These are phyloP conservation scores for Cryphonectria carpinicola DNA, from an alignment of 2,329 filamentous ascomycete species.

Conservation along the genomic window DNA sequence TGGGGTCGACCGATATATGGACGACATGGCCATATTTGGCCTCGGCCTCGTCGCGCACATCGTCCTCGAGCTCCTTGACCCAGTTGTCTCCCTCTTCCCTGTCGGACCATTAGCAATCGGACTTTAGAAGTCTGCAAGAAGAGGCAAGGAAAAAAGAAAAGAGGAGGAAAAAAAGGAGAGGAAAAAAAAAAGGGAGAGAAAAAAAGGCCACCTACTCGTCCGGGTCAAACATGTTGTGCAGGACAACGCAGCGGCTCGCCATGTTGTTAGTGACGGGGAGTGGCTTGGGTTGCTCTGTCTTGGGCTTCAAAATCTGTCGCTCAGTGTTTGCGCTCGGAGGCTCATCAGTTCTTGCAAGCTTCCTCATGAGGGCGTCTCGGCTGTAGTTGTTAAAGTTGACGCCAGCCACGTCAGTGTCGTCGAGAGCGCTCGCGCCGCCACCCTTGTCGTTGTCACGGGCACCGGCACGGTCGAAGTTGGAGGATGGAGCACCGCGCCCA, in stretches of 20 bases:
- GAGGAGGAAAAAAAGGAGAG: too few species aligned
- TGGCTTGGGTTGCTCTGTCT: slow-evolving; percentile 72
- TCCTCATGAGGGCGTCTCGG: slow-evolving; percentile 97
- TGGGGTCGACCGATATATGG: slow-evolving; percentile 92
- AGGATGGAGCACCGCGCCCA: slow-evolving; percentile 81
- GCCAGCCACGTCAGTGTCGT: slow-evolving; percentile 96
- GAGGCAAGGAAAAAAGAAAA: too few species aligned
- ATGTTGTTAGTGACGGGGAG: slow-evolving; percentile 86
- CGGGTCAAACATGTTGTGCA: slow-evolving; percentile 95
- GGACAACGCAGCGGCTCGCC: slow-evolving; percentile 89
- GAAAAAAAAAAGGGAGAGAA: background rate
- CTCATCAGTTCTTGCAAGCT: slow-evolving; percentile 95
- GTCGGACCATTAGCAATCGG: slow-evolving; percentile 40
- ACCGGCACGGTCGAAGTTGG: slow-evolving; percentile 88
- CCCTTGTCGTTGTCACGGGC: slow-evolving; percentile 89
- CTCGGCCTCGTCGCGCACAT: slow-evolving; percentile 91
- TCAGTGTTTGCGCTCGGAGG: slow-evolving; percentile 68
- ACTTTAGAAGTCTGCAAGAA: background rate
- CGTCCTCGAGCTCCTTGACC: slow-evolving; percentile 92
- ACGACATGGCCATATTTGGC: slow-evolving; percentile 96
- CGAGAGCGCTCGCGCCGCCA: slow-evolving; percentile 88
- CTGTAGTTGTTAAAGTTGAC: slow-evolving; percentile 99
- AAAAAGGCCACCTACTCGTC: slow-evolving; percentile 70
- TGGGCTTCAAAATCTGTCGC: slow-evolving; percentile 75
- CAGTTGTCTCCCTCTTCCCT: slow-evolving; percentile 87